Evolutionary conservation across 257 asterid species (phyloP).

Genomic region (Orobanche coerulescens): DNA sequence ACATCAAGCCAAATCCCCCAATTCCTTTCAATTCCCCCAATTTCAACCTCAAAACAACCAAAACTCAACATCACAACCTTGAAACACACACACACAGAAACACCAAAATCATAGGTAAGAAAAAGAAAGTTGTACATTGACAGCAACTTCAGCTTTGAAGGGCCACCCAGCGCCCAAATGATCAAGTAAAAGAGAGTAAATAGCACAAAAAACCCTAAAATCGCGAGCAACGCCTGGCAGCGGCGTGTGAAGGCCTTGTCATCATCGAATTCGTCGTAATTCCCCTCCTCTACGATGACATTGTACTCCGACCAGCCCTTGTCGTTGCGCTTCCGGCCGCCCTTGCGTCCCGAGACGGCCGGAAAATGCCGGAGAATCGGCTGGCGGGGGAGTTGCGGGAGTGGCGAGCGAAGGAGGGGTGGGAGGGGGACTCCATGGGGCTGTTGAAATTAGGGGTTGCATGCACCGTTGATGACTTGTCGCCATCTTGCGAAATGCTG

Average conservation of each 20-base stretch:
- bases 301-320: constrained; percentile 82
- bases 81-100: background rate
- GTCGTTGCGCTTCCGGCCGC: constrained; percentile 53
- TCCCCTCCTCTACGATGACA: constrained; percentile 66
- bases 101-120: background rate
- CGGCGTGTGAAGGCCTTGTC: constrained; percentile 42
- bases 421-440: constrained; percentile 79
- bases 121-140: constrained; percentile 38
- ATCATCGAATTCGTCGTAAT: constrained; percentile 52
- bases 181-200: constrained; percentile 63
- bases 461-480: constrained; percentile 59
- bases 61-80: background rate
- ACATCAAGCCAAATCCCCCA: too few species aligned
- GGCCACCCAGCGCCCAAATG: constrained; percentile 74
- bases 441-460: constrained; percentile 62
- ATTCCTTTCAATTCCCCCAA: background rate
- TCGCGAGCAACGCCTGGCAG: constrained; percentile 52
- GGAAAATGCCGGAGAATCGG: constrained; percentile 63
- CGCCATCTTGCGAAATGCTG: constrained; percentile 71
- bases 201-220: constrained; percentile 45
- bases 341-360: constrained; percentile 70
- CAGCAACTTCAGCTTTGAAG: constrained; percentile 40
- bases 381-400: constrained; percentile 69
- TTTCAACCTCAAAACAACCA: background rate
- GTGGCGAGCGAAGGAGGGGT: constrained; percentile 69